Base-by-base conservation (phyloP, 208 protist genomes). In the Tritrichomonas musculus region DNA sequence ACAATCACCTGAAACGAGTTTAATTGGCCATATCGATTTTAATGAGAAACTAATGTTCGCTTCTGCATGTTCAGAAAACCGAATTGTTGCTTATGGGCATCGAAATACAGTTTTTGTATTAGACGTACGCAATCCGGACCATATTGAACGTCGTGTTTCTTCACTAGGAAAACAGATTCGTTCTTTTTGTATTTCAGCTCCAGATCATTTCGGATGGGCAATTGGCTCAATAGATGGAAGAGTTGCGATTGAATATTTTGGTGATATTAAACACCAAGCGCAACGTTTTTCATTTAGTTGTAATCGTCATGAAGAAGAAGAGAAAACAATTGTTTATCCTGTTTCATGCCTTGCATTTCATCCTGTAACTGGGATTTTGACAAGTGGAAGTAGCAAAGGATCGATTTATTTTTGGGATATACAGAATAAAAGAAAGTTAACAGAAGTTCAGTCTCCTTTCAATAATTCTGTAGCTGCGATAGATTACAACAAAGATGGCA, bases 161-260 rank as follows among this genome's bases (percentile, higher is more conserved):
- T 88, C 77, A 39, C 27, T 88, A 33, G 41, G 47, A 50, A 88
- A 53, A 47, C 77, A 88, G 30, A 88, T 88, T 39, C 77, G 77
- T 20, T 25, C 77, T 33, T 53, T 88, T 25, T 8, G 3, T 8
- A 44, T 49, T n/a, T 88, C 47, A 39, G 0, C 33, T 8, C 41
- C 47, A 3, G 47, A 60, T 57, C 11, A 25, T 53, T 36, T 47
- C 49, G 47, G 47, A 33, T 88, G 77, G 77, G 77, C 77, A 27
- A 47, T 88, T 11, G 44, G 41, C 20, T 88, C 77, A 39, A 88
- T 88, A 27, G 77, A 88, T 17, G 77, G 77, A 39, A 4, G 77
- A 53, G 36, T 88, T 13, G 77, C 77, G 0, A 88, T 88, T 27
- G 77, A 88, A 57, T 88, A 88, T 36, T 88, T 88, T 49, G 77